Evolutionary conservation across 768 basidiomycete genomes (phyloP), one percentile per base, ranked within the genome.

Genomic region (Cystoderma amianthinum): DNA sequence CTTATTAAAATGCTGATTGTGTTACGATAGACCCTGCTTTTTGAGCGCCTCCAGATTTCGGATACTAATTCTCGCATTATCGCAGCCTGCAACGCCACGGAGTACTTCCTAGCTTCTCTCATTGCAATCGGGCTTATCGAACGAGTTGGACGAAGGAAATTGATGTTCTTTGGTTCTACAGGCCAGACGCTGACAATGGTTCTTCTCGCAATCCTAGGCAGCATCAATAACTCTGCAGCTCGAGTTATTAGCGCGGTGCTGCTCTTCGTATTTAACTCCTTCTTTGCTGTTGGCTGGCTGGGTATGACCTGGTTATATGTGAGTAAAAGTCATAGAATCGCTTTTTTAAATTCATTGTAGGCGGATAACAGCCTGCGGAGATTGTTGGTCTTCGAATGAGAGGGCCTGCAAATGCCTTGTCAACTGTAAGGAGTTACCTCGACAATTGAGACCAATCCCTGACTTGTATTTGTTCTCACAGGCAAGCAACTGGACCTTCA

Each of bases 291-390:
- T 40, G 81, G 81, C 0, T 85, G 80, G 80, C 56, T 83, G 32
- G 78, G 80, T 13, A 79, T 82, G 73, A 79, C 82, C 1, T 83
- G 80, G 79, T 62, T 84, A 44, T 82, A 80, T 49, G 77, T 78
- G 46, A 52, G 75, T 63, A 23, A 24, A 9, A 34, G 25, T 22
- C 22, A 17, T 18, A 6, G 13, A 25, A 30, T 3, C 2, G 13
- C 20, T 34, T 42, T 4, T 17, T 12, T 18, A 11, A 23, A n/a
- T 7, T 41, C 46, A 37, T 43, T 12, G 10, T 36, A 23, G 7
- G 7, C 18, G 15, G 7, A 13, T 17, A 23, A 20, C 43, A 82
- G 71, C 78, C 81, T 44, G 80, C 79, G 13, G 81, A 84, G 55
- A 77, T 82, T 17, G 76, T 78, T 17, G 76, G 77, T 9, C 57